Evolutionary conservation across 1,139 yeast species (phyloP).

Genomic region (Zygoascus meyerae): DNA sequence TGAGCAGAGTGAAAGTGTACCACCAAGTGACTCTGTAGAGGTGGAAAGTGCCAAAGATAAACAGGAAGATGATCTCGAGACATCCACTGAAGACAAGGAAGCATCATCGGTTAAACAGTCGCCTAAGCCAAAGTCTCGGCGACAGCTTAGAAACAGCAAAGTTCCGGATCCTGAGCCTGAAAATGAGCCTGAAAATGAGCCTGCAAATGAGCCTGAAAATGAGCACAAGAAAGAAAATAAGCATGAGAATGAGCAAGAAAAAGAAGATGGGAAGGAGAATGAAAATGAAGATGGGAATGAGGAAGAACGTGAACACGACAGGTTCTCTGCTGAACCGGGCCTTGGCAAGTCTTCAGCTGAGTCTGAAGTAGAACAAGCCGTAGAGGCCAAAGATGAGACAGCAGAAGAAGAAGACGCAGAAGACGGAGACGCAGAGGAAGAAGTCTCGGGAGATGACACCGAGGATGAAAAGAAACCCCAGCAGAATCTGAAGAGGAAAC

Average conservation of each 20-base stretch:
- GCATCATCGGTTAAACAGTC: conserved; percentile 1
- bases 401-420: conserved; percentile 11
- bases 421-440: conserved; percentile 10
- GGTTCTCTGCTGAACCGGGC: no score
- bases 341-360: no score
- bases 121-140: no score
- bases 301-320: conserved; percentile 11
- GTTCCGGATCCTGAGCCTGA: neutral
- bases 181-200: conserved; percentile 1
- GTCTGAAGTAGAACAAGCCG: neutral
- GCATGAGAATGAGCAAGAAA: conserved; percentile 21
- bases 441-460: conserved; percentile 11
- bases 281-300: conserved; percentile 13
- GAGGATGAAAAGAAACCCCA: conserved; percentile 11
- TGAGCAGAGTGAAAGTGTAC: conserved; percentile 8
- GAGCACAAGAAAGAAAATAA: conserved; percentile 17
- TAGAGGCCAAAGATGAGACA: conserved; percentile 11
- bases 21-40: conserved; percentile 2
- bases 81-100: conserved; percentile 24
- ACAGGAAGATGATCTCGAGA: conserved; percentile 17
- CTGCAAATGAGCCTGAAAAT: conserved; percentile 8
- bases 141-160: conserved; percentile 5
- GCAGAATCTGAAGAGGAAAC: neutral
- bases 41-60: conserved; percentile 10
- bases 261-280: conserved; percentile 10